Evolutionary conservation across 148 eudicot genomes (phyloP), one percentile per base, ranked within the genome.

Genomic region (Cornus kousa): DNA sequence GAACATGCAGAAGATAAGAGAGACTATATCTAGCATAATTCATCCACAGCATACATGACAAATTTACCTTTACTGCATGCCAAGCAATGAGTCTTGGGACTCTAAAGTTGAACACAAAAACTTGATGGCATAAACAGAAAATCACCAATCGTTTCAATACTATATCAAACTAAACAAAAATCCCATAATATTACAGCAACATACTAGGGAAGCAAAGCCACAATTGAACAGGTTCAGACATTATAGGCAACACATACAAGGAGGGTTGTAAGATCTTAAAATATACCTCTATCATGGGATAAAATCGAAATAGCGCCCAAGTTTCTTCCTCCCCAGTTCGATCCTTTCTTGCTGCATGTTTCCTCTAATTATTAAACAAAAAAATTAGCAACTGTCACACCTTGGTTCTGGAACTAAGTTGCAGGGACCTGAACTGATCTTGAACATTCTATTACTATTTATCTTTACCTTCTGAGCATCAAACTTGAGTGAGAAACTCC

Each of bases 251-350:
- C 35, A 55, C 33, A 77, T 68, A 28, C 37, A 9, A 68, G 32
- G 19, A 62, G 4, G 23, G 23, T 13, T 28, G 40, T 20, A 46
- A 50, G 33, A 78, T 66, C 65, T 33, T 53, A 55, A 76, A 70
- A 40, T 82, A 74, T 70, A 96, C 99, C 99, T 97, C 98, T 79
- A 94, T 74, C 90, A 91, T 74, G 71, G 99, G 99, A 86, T 91
- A 97, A 88, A 97, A 97, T 77, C 91, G 87, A 79, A 87, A 94
- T 59, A 97, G 87, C 68, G 89, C 91, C 99, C 99, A 97, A 57
- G 91, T 83, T 89, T 92, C 99, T 83, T 94, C 99, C 82, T 97
- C 95, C 12, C 87, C 89, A 74, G 86, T 81, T 84, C 85, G 85
- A 76, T 97, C 99, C 86, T 91, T 91, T 86, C 99, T 92, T 57